Evolutionary conservation across 2,329 filamentous ascomycete species (phyloP).

Genomic region (Penicillium concentricum): DNA sequence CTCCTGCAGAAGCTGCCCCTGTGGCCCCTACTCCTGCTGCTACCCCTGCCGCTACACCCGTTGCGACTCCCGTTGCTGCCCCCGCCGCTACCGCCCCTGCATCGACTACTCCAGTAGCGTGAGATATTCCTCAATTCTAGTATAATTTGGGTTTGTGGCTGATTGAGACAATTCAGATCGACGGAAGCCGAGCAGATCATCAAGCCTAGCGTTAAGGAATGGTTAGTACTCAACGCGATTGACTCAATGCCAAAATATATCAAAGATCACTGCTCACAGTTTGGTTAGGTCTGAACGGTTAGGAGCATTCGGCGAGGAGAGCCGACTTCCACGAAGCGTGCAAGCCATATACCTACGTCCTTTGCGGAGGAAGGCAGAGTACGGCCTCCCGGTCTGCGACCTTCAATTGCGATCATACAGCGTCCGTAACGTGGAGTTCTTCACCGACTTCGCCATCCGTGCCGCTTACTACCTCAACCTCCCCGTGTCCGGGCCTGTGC

Average conservation of each 20-base stretch:
- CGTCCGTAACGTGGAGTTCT: slow-evolving; percentile 87
- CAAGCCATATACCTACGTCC: slow-evolving; percentile 85
- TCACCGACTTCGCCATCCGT: slow-evolving; percentile 88
- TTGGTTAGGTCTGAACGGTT: slow-evolving; percentile 37
- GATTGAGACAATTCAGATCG: slow-evolving; percentile 14
- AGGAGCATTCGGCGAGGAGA: slow-evolving; percentile 31
- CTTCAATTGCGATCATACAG: slow-evolving; percentile 91
- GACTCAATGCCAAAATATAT: not conserved
- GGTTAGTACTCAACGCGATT: slow-evolving; percentile 22
- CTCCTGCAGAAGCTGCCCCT: not conserved
- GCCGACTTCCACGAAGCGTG: slow-evolving; percentile 72
- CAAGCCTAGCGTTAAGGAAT: slow-evolving; percentile 28
- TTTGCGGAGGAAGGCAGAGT: slow-evolving; percentile 69
- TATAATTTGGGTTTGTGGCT: not conserved
- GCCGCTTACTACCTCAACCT: slow-evolving; percentile 92
- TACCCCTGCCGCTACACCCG: not conserved
- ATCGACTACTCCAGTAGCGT: slow-evolving; percentile 7
- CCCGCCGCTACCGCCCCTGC: not conserved
- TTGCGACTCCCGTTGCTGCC: not conserved
- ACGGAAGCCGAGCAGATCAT: slow-evolving; percentile 11
- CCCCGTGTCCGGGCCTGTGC: slow-evolving; percentile 79
- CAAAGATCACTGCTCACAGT: slow-evolving; percentile 8
- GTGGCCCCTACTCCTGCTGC: not conserved
- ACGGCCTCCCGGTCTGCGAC: slow-evolving; percentile 82
- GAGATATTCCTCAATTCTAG: slow-evolving; percentile 2